Evolutionary conservation across 371 early-diverging fungal genomes (phyloP), one percentile per base, ranked within the genome.

Genomic region (Cokeromyces recurvatus): DNA sequence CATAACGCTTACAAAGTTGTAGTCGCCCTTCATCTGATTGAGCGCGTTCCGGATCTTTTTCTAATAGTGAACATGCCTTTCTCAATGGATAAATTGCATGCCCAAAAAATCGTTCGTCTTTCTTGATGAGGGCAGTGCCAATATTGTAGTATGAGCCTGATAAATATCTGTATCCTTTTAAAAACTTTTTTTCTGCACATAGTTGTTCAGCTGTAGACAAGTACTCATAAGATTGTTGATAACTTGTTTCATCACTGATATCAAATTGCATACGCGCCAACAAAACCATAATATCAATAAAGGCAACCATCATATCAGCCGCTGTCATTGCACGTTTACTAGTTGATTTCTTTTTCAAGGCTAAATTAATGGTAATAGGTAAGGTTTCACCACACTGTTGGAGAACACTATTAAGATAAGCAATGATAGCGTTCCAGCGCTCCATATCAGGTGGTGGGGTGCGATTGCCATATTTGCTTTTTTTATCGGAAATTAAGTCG

Each of bases 1-100:
- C 71, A 14, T 68, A 74, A n/a, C 71, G 59, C 23, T 66, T 74
- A 47, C 62, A 59, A 1, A 74, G 40, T 34, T 74, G 71, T 4
- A 69, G 49, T 36, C 38, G 44, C 2, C 57, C 68, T 20, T 57
- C 44, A 16, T 58, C 56, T 2, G 61, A 52, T 0, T 44, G 38
- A n/a, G 48, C 52, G 21, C 62, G 48, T 4, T 37, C 21, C 2
- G 27, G 31, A 36, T 65, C 63, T 21, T 64, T 65, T 40, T 68
- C 69, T 3, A 74, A 41, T 3, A 71, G 32, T 2, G 55, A 25
- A 27, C 69, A 64, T 4, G 69, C 55, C 36, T 68, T 74, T 14
- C 63, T 60, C 8, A 74, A 29, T 1, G 75, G 65, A 45, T 57
- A 55, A 6, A 56, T 42, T 1, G 75, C 71, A n/a, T 40, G 31